These are phyloP conservation scores for Populus trichocarpa DNA, from an alignment of 441 rosid species.

Conservation along the genomic window DNA sequence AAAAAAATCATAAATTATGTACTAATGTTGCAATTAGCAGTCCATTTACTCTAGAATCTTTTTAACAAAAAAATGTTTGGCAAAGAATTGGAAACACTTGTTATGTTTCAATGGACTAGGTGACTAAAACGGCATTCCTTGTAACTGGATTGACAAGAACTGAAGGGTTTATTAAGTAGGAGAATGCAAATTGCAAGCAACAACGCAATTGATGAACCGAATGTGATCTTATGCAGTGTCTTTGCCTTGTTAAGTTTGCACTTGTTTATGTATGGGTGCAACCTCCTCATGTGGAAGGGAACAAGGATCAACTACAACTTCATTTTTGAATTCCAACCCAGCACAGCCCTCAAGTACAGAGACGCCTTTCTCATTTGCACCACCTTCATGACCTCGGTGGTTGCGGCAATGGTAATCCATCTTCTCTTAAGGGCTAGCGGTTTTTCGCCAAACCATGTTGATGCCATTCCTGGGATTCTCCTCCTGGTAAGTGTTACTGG, in stretches of 20 bases:
- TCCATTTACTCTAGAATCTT: neutral
- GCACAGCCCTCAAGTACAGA: constrained; percentile 78
- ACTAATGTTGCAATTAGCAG: neutral
- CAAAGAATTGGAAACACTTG: neutral
- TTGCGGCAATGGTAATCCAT: constrained; percentile 80
- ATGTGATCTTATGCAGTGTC: constrained; percentile 51
- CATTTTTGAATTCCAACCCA: constrained; percentile 83
- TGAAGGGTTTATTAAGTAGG: neutral
- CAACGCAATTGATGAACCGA: neutral
- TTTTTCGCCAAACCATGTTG: constrained; percentile 60
- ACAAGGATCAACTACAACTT: constrained; percentile 86
- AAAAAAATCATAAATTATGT: neutral
- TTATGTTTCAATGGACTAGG: neutral
- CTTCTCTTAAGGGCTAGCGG: constrained; percentile 70
- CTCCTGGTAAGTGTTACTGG: constrained; percentile 47
- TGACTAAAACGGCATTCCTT: neutral
- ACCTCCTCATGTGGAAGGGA: constrained; percentile 81
- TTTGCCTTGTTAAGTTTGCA: constrained; percentile 91
- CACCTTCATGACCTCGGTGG: constrained; percentile 84
- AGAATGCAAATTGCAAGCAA: too few relatives aligned
- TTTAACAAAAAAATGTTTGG: neutral
- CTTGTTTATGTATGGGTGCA: constrained; percentile 96
- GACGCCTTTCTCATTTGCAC: constrained; percentile 92
- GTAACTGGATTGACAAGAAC: neutral
- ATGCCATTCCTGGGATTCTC: constrained; percentile 85